Percentiles rank a stretch among this genome's conserved stretches.
These are phyloP conservation scores for Cavenderia fasciculata DNA, from an alignment of 78 protist genomes.

Conservation along the genomic window DNA sequence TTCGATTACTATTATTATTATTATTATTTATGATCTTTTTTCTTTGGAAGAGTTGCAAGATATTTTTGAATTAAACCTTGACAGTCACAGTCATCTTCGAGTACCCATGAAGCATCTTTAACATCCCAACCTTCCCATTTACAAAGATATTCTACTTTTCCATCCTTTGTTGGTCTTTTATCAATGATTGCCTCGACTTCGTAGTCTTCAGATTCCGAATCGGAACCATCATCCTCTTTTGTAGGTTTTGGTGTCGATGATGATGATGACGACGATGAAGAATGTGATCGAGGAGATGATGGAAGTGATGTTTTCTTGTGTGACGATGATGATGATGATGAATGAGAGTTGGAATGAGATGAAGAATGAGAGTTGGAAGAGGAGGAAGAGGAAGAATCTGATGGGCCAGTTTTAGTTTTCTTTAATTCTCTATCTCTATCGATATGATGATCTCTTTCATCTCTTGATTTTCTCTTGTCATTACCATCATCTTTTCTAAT, in stretches of 20 bases:
- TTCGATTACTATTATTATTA: too few relatives aligned
- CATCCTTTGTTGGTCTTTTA: neutral
- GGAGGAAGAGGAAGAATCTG: conserved; percentile 11
- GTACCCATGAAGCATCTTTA: conserved; percentile 38
- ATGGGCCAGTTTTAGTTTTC: too few relatives aligned
- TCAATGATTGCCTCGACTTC: conserved; percentile 21
- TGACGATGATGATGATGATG: too few relatives aligned
- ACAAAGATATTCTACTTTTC: conserved; percentile 13
- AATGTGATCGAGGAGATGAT: neutral
- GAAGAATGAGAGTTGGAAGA: neutral
- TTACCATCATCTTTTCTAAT: neutral
- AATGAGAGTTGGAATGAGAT: too few relatives aligned
- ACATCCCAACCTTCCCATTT: conserved; percentile 62
- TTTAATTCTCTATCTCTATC: neutral
- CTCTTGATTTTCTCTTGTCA: neutral
- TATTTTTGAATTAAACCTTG: neutral
- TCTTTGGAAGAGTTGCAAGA: too few relatives aligned
- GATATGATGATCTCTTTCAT: neutral
- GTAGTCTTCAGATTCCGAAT: neutral
- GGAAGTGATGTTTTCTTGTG: neutral
- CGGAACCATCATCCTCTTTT: too few relatives aligned
- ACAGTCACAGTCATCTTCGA: conserved; percentile 23
- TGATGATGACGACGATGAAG: neutral
- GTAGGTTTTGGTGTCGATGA: neutral
- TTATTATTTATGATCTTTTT: too few relatives aligned